Evolutionary conservation across 371 early-diverging fungal genomes (phyloP).

Genomic region (Rhizopus arrhizus): DNA sequence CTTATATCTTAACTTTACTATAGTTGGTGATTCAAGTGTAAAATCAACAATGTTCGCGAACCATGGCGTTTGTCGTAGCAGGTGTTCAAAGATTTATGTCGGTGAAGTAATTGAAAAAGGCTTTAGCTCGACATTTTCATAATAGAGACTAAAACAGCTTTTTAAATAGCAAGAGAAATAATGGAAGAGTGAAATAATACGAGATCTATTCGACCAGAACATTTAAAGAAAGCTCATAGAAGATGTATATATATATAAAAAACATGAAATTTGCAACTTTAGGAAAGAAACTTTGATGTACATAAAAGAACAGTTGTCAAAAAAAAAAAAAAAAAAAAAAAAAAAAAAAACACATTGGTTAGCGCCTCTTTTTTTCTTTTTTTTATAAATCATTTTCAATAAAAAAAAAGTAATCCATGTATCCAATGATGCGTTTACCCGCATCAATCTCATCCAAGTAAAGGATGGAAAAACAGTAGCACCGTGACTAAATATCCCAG

Average conservation of each 20-base stretch:
- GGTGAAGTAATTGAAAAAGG: conserved; percentile 94
- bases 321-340: too few species aligned
- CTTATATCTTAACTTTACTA: not conserved
- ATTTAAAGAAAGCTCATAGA: conserved; percentile 89
- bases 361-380: too few species aligned
- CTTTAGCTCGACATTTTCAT: conserved; percentile 21
- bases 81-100: conserved; percentile 94
- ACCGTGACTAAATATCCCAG: too few species aligned
- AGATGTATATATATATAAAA: conserved; percentile 72
- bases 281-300: conserved; percentile 19
- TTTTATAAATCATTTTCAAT: too few species aligned
- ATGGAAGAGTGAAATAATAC: conserved; percentile 73
- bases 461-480: too few species aligned
- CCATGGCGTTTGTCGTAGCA: conserved; percentile 88
- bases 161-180: conserved; percentile 60
- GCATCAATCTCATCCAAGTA: too few species aligned
- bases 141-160: not conserved
- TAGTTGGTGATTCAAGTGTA: conserved; percentile 73
- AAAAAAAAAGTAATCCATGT: too few species aligned
- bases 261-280: conserved; percentile 27
- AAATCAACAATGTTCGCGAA: conserved; percentile 84
- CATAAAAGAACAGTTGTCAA: too few species aligned
- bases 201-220: conserved; percentile 77
- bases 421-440: too few species aligned
- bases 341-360: too few species aligned